A percentile compares a stretch with the other conserved stretches of the same genome.
Evolutionary conservation across 83 land plant genomes (phyloP).

Genomic region (Picea abies): DNA sequence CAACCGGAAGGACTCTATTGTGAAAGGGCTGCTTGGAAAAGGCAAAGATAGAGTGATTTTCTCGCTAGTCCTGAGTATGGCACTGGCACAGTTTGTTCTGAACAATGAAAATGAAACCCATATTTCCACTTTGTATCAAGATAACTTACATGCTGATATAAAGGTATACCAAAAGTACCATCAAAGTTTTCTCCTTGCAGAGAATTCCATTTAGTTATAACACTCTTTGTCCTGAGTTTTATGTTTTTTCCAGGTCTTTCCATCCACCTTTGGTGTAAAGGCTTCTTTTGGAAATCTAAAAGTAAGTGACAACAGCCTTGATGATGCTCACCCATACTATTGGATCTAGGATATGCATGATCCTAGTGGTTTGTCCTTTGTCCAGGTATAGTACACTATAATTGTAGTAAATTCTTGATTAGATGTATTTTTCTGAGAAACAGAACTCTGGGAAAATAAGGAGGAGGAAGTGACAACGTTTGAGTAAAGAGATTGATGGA

Average conservation of each 20-base stretch:
- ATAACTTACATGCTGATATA: slow-evolving; percentile 72
- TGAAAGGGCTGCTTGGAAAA: slow-evolving; percentile 87
- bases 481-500: not conserved
- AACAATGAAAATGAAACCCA: slow-evolving; percentile 78
- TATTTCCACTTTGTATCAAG: slow-evolving; percentile 81
- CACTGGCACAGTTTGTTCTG: slow-evolving; percentile 71
- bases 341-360: slow-evolving; percentile 94
- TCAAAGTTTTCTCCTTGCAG: not conserved
- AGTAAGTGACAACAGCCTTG: slow-evolving; percentile 84
- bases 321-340: slow-evolving; percentile 65
- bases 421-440: not conserved
- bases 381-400: slow-evolving; percentile 60
- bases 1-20: slow-evolving; percentile 50
- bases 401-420: not conserved
- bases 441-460: not conserved
- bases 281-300: slow-evolving; percentile 90
- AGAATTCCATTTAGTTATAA: not conserved
- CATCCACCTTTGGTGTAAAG: slow-evolving; percentile 81
- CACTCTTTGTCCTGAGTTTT: not conserved
- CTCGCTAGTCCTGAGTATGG: slow-evolving; percentile 70
- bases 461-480: not conserved
- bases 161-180: slow-evolving; percentile 49
- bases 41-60: slow-evolving; percentile 86
- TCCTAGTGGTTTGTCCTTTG: slow-evolving; percentile 29
- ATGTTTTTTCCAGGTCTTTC: slow-evolving; percentile 64